Percentiles rank a stretch among this genome's conserved stretches.
phyloP scores from a whole-genome alignment of 179 eudicot species.

The Gypsophila paniculata region DNA sequence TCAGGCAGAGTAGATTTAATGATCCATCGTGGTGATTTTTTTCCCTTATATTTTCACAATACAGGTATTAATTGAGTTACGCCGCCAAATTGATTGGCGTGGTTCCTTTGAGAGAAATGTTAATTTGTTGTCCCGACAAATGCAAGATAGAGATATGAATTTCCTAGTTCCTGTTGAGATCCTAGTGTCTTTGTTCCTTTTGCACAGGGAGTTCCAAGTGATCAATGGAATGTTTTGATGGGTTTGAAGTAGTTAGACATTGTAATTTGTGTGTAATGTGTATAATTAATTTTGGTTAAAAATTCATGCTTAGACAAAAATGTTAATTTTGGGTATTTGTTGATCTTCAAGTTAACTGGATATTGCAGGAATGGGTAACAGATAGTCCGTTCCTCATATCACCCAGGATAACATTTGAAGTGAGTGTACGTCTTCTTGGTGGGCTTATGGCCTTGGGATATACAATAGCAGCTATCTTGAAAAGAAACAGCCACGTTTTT shows the following conservation, averaged over 20 bases:
- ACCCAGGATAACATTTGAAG: constrained; percentile 98
- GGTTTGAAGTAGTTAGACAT: not conserved
- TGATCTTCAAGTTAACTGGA: constrained; percentile 16
- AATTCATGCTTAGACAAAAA: no score
- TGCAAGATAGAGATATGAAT: no score
- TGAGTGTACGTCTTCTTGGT: constrained; percentile 95
- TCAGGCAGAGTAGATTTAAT: no score
- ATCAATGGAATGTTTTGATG: not conserved
- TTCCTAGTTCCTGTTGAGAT: no score
- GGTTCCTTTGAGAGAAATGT: no score
- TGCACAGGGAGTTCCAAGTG: not conserved
- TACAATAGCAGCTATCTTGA: constrained; percentile 84
- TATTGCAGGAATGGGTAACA: constrained; percentile 78
- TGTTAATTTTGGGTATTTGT: not conserved
- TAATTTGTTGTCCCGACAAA: no score
- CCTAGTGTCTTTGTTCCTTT: not conserved
- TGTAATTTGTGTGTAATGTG: no score
- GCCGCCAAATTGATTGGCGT: no score
- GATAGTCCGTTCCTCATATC: constrained; percentile 94
- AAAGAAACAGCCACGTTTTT: constrained; percentile 84
- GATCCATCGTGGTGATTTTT: no score
- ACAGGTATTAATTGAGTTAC: no score
- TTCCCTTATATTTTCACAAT: no score
- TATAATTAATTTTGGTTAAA: not conserved
- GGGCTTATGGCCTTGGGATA: constrained; percentile 97